A percentile compares a stretch with the other conserved stretches of the same genome.
These are phyloP conservation scores for Gossypium gossypioides DNA, from an alignment of 441 rosid species.

Conservation along the genomic window DNA sequence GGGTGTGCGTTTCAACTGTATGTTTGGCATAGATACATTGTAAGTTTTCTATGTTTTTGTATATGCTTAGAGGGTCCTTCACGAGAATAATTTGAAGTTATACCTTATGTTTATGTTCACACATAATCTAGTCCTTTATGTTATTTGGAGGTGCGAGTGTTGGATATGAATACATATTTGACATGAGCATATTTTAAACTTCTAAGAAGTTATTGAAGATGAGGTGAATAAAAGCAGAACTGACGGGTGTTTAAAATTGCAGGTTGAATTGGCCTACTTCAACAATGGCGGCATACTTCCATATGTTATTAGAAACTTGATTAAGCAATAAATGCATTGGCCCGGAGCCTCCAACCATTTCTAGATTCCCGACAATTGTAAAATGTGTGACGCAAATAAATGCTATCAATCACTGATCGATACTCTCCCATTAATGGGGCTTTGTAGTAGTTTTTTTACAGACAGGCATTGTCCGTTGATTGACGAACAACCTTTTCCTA, in stretches of 20 bases:
- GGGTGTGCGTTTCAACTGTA: background rate
- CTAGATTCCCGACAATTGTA: conserved; percentile 15
- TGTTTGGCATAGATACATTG: background rate
- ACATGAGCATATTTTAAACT: too few relatives aligned
- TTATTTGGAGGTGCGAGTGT: background rate
- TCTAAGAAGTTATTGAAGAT: background rate
- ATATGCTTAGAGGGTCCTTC: background rate
- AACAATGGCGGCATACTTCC: conserved; percentile 87
- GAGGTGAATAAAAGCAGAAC: background rate
- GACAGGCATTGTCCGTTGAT: background rate
- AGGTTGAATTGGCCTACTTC: conserved; percentile 94
- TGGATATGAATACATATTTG: too few relatives aligned
- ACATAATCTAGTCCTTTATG: too few relatives aligned
- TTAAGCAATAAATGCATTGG: conserved; percentile 27
- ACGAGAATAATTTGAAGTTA: background rate
- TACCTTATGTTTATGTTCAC: background rate
- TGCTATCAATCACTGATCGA: conserved; percentile 17
- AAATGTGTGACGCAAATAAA: conserved; percentile 27
- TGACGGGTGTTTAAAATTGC: conserved; percentile 8
- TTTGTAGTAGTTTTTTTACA: background rate
- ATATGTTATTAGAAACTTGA: conserved; percentile 69
- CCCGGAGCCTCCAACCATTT: background rate
- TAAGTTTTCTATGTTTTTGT: background rate
- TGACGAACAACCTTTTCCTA: background rate
- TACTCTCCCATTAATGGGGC: background rate